Evolutionary conservation across 805 yeast genomes (phyloP).

Genomic region (Ogataea thermomethanolica): DNA sequence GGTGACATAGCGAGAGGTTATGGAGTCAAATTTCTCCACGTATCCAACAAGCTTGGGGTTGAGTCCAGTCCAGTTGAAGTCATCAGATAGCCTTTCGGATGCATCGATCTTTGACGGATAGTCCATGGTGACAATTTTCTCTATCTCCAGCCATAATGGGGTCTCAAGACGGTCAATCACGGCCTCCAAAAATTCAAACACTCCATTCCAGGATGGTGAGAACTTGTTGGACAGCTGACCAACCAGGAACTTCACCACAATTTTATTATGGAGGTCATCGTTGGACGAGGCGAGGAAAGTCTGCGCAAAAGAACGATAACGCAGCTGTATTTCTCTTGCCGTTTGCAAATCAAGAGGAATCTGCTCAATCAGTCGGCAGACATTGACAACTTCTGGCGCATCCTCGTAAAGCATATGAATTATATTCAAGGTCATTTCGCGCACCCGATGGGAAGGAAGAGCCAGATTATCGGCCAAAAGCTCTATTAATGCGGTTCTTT

Average conservation of each 20-base stretch:
- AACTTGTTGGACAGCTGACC: conserved; percentile 75
- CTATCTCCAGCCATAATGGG: conserved; percentile 54
- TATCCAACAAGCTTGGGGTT: conserved; percentile 44
- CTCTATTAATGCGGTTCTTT: conserved; percentile 31
- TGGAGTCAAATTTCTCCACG: conserved; percentile 28
- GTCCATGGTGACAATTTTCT: conserved; percentile 31
- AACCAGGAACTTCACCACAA: conserved; percentile 48
- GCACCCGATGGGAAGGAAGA: conserved; percentile 47
- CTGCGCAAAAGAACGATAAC: conserved; percentile 58
- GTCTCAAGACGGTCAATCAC: conserved; percentile 41
- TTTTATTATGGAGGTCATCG: conserved; percentile 25
- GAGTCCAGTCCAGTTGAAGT: conserved; percentile 34
- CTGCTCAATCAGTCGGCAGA: conserved; percentile 61
- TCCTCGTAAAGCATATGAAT: conserved; percentile 43
- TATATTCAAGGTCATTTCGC: conserved; percentile 41
- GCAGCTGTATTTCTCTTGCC: conserved; percentile 69
- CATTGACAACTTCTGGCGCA: conserved; percentile 28
- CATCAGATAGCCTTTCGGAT: not conserved
- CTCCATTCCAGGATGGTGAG: conserved; percentile 84
- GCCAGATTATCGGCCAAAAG: conserved; percentile 36
- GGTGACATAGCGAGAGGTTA: conserved; percentile 34
- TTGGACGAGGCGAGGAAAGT: conserved; percentile 34
- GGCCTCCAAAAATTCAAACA: conserved; percentile 54
- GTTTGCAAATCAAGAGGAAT: conserved; percentile 65
- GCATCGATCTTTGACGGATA: conserved; percentile 3